Evolutionary conservation across 257 asterid genomes (phyloP).

Genomic region (Solanum tarijense): DNA sequence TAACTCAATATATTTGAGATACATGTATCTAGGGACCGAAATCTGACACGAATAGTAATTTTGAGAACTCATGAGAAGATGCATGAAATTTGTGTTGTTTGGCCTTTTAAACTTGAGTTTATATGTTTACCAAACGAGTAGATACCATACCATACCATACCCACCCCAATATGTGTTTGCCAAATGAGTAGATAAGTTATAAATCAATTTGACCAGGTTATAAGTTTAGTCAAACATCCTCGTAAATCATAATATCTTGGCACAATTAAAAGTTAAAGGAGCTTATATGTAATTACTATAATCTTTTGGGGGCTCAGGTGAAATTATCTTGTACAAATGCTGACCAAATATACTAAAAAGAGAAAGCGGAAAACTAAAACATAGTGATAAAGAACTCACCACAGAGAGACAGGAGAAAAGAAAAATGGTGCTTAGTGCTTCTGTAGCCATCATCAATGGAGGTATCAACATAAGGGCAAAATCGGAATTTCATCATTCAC

Average conservation of each 20-base stretch:
- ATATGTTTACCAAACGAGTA: background rate
- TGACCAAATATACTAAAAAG: too few relatives aligned
- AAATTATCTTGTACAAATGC: background rate
- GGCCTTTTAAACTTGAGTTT: background rate
- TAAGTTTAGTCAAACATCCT: background rate
- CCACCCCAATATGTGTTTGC: background rate
- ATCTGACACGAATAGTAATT: background rate
- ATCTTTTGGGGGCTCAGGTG: background rate
- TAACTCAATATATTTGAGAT: background rate
- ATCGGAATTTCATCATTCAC: conserved; percentile 18
- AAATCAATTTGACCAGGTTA: background rate
- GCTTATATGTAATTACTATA: background rate
- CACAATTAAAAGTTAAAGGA: background rate
- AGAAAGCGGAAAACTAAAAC: background rate
- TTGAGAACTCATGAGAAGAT: too few relatives aligned
- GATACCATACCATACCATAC: too few relatives aligned
- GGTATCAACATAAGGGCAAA: conserved; percentile 15
- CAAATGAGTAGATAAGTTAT: background rate
- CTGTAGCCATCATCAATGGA: conserved; percentile 25
- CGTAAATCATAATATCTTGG: background rate
- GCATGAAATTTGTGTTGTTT: too few relatives aligned
- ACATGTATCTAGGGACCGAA: background rate
- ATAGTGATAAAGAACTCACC: background rate
- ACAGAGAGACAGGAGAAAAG: too few relatives aligned
- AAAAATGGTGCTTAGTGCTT: conserved; percentile 28